Evolutionary conservation across 306 rosid species (phyloP), one percentile per base, ranked within the genome.

Genomic region (Astragalus membranaceus): DNA sequence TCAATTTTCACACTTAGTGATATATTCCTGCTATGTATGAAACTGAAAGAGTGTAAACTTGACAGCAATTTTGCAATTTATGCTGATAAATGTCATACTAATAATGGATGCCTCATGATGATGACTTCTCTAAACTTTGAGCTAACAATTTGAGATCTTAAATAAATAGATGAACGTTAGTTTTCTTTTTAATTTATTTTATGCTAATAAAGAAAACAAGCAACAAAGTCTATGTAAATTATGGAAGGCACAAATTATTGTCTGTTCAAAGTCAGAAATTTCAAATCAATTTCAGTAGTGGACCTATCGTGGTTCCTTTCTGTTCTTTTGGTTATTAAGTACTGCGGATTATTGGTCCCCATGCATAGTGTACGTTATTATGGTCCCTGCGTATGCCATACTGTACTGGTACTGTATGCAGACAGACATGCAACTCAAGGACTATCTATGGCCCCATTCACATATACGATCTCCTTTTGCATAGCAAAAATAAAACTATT

Each of bases 381-480:
- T 70, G 84, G 85, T 79, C 81, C 85, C 76, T 42, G 7, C 15
- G 69, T 67, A 42, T 78, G 79, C 7, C 64, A 50, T 69, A 69
- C 20, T 42, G 75, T 75, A 73, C 66, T 26, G 30, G 30, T 26
- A 3, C 2, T 26, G 3, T 26, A 26, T 26, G 30, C 30, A 26
- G 89, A 82, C 87, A 60, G 85, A 77, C 84, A 83, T 81, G 84
- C 80, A 79, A 72, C 77, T 71, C 70, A 71, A 78, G 73, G 78
- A 78, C 87, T 42, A 30, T 73, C 43, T 26, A 47, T 76, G 82
- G 86, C 4, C 79, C 79, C 86, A 51, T 59, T 8, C 6, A 61
- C 56, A n/a, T 7, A 61, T 61, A 9, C 71, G 78, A 70, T 82
- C 62, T 76, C 48, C 49, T 67, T 51, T 67, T 51, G 20, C 78